Evolutionary conservation across 1,284 basidiomycete species (phyloP).

Genomic region (Somion occarium): DNA sequence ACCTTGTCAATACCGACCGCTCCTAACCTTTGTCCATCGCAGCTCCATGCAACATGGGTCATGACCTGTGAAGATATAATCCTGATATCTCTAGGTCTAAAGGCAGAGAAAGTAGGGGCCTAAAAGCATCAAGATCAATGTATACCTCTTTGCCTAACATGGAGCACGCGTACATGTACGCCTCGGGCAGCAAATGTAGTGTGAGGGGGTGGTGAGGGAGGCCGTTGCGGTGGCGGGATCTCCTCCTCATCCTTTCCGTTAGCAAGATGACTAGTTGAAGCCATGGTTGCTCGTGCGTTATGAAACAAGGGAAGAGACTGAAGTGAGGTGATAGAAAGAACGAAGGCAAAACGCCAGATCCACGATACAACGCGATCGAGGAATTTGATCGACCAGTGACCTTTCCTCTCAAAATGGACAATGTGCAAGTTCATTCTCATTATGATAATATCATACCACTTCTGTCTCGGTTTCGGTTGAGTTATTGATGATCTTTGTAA

Average conservation of each 20-base stretch:
- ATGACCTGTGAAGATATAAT: slow-evolving; percentile 59
- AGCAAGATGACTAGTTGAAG: slow-evolving; percentile 6
- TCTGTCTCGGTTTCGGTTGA: too few relatives aligned
- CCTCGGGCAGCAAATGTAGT: slow-evolving; percentile 64
- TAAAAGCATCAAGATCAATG: slow-evolving; percentile 26
- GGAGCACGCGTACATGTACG: slow-evolving; percentile 56
- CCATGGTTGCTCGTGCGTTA: not conserved
- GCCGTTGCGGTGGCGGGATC: slow-evolving; percentile 55
- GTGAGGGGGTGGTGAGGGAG: slow-evolving; percentile 69
- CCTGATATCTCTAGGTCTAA: slow-evolving; percentile 71
- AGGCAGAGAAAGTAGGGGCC: slow-evolving; percentile 73
- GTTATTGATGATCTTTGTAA: too few relatives aligned
- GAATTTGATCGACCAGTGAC: not conserved
- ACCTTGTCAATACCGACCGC: slow-evolving; percentile 74
- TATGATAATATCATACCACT: not conserved
- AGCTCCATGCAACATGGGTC: slow-evolving; percentile 76
- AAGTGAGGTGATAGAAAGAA: not conserved
- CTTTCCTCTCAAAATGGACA: not conserved
- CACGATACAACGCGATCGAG: not conserved
- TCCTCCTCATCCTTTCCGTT: slow-evolving; percentile 44
- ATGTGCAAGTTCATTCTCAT: not conserved
- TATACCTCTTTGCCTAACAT: slow-evolving; percentile 8
- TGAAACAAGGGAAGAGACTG: slow-evolving; percentile 6
- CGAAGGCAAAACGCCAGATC: not conserved
- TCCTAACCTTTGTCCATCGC: slow-evolving; percentile 72